Conservation (phyloP, 1,139 yeast species). For the Taiozyma onychis region DNA sequence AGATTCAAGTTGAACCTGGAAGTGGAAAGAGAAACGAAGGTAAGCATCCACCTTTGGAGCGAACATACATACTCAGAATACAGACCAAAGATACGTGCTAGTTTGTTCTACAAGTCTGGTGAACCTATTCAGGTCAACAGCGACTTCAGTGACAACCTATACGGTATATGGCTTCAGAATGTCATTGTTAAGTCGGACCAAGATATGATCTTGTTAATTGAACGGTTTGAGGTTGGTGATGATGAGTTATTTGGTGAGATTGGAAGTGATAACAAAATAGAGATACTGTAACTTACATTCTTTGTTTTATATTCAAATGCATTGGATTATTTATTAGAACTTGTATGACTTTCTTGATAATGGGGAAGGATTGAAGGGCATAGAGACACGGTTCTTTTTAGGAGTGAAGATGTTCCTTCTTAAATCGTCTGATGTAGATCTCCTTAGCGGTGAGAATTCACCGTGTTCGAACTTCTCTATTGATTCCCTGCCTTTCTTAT, state of each 20-base stretch:
- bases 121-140: constrained; percentile 21
- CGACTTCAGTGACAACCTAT: constrained; percentile 27
- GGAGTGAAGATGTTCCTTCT: constrained; percentile 5
- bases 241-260: constrained; percentile 36
- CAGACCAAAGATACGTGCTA: constrained; percentile 33
- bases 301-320: neutral
- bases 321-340: neutral
- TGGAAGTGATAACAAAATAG: constrained; percentile 28
- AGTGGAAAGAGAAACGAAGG: constrained; percentile 19
- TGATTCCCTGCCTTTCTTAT: constrained; percentile 19
- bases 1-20: constrained; percentile 32
- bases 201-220: constrained; percentile 34
- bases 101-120: constrained; percentile 32
- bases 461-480: constrained; percentile 19
- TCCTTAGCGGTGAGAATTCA: constrained; percentile 19
- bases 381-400: neutral
- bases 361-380: constrained; percentile 14
- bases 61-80: constrained; percentile 14
- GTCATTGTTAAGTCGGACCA: constrained; percentile 1
- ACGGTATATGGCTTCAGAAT: constrained; percentile 19
- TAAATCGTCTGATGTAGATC: neutral
- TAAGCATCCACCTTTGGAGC: constrained; percentile 29
- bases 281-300: constrained; percentile 2
- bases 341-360: constrained; percentile 7
- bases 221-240: constrained; percentile 42